Evolutionary conservation across 1,139 yeast species (phyloP), one percentile per base, ranked within the genome.

Genomic region (Geotrichum phurueaensis): DNA sequence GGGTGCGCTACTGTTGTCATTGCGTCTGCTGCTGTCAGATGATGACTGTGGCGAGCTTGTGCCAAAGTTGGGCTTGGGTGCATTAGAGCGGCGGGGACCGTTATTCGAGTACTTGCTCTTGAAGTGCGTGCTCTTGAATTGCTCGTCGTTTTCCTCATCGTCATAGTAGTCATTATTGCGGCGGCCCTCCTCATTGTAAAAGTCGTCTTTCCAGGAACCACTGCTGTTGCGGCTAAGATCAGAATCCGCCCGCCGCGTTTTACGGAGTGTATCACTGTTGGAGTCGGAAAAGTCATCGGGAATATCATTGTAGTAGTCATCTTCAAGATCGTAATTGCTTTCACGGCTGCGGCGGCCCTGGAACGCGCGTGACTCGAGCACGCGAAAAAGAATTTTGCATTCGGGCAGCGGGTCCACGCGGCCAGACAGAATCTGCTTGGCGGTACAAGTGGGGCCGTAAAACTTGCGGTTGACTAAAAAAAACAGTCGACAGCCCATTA

Each of bases 401-500:
- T 89, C 94, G 43, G 97, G 94, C 1, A 99, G 98, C 3, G 96
- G 83, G 57, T 91, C 96, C 22, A 92, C 90, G 67, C 87, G 82
- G 49, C 99, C 99, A 9, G 87, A 78, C 63, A 94, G 79, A 70
- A 94, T 89, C 70, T 80, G 80, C 73, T 90, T 84, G 23, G 98
- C 96, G 65, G 92, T 91, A 73, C 96, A 87, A 66, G 83, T 84
- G 68, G 79, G 81, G 51, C 99, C 98, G 72, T 94, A 94, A 71
- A 94, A 92, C 76, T 91, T 91, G 71, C 97, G 81, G 75, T 94
- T 94, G 43, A 98, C 97, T 69, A n/a, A n/a, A n/a, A n/a, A n/a
- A n/a, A n/a, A n/a, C n/a, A n/a, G n/a, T n/a, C n/a, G n/a, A n/a
- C n/a, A n/a, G n/a, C n/a, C n/a, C n/a, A n/a, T n/a, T n/a, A n/a